A percentile compares a stretch with the other conserved stretches of the same genome.
Conservation (phyloP, 345 rosid species). For the Raphanus sativus region DNA sequence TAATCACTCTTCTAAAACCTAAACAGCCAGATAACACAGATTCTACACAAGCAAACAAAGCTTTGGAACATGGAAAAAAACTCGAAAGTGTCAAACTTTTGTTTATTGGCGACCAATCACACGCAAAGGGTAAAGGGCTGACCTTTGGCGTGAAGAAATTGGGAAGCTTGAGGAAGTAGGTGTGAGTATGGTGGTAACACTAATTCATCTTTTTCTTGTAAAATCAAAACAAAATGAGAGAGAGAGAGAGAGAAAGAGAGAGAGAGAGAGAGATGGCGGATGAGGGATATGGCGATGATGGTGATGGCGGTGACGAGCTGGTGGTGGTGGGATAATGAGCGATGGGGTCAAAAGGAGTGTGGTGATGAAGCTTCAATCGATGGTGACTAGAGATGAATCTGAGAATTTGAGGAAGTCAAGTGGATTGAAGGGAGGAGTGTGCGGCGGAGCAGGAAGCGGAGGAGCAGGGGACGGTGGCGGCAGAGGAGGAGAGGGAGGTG, state of each 20-base stretch:
- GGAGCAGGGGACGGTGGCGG: conserved; percentile 55
- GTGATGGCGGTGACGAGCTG: background rate
- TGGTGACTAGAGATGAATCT: background rate
- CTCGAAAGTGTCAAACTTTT: no score
- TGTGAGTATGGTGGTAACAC: background rate
- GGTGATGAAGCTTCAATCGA: background rate
- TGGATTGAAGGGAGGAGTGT: conserved; percentile 48
- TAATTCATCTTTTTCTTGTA: background rate
- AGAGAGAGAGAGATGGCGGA: background rate
- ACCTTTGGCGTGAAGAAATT: no score
- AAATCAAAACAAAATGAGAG: background rate
- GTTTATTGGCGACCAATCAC: no score
- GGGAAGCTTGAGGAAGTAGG: no score
- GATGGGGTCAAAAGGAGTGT: background rate
- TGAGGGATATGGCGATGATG: background rate
- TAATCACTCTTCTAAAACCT: no score
- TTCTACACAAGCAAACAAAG: no score
- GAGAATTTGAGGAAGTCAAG: background rate
- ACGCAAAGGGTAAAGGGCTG: no score
- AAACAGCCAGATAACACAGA: no score
- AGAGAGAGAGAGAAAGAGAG: no score
- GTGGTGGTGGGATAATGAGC: background rate
- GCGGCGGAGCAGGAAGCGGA: conserved; percentile 81
- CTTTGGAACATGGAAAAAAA: no score
- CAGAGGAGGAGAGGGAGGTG: conserved; percentile 48